Evolutionary conservation across 148 eudicot genomes (phyloP), one percentile per base, ranked within the genome.

Genomic region (Beta vulgaris): DNA sequence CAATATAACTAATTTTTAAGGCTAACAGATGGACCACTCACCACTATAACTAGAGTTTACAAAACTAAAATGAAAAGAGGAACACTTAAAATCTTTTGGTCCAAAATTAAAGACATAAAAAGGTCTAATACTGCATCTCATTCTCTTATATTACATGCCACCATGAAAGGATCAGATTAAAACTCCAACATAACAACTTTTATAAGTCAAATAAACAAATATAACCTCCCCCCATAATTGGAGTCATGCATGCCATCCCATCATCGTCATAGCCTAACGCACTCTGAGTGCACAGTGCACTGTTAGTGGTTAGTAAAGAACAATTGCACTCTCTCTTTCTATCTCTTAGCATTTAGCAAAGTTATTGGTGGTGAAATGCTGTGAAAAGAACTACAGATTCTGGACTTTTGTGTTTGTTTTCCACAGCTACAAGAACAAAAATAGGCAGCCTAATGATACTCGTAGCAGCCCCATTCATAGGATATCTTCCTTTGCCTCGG

Each of bases 301-400:
- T 71, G 49, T 35, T 25, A 71, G 74, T 54, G 74, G 64, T 39
- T 32, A 36, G n/a, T 13, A 36, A 63, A 0, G n/a, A 31, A 51
- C 28, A n/a, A 6, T 43, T 70, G 32, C 14, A 46, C 6, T 3
- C 35, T 28, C 32, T n/a, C n/a, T n/a, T 43, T 61, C 43, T 39
- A 9, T 3, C 57, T 51, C 57, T 64, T 1, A 2, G 2, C 48
- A 23, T 58, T 58, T 4, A 34, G 37, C 77, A 63, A 74, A 68
- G 61, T 51, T 53, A 55, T 39, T 66, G 65, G 64, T 25, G 64
- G 64, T 57, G 78, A 64, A 72, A 75, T 67, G 15, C 73, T 67
- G 28, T 11, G 51, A 55, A 76, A 76, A 55, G 29, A 42, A 28
- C 29, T 12, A 21, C 59, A 6, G n/a, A 13, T 31, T 55, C 23